Conservation (phyloP, 78 protist genomes). For the Monosiga brevicollis region DNA sequence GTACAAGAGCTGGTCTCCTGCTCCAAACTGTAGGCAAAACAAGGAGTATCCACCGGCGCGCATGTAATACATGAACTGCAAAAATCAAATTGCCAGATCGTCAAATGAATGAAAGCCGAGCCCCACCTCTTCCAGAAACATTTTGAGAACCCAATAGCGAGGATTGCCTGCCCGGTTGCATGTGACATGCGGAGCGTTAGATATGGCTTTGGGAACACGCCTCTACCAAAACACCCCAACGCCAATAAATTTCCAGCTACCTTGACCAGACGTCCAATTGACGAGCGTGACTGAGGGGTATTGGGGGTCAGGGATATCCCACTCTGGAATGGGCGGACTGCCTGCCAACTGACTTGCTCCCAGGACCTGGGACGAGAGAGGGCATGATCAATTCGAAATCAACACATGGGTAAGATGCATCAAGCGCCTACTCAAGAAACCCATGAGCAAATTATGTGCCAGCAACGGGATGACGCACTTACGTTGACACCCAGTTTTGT, state of each 20-base stretch:
- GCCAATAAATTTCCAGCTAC: background rate
- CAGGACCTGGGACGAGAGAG: background rate
- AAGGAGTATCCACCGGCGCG: background rate
- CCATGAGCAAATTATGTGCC: no score
- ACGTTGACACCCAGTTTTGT: background rate
- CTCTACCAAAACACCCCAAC: background rate
- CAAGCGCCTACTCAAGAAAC: no score
- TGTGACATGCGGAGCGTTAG: background rate
- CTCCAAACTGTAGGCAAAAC: background rate
- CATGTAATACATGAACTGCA: background rate
- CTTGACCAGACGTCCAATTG: conserved; percentile 15
- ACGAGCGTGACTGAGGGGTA: conserved; percentile 9
- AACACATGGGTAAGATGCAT: no score
- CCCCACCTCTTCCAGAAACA: background rate
- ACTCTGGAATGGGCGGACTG: conserved; percentile 9
- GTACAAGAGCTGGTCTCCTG: conserved; percentile 2
- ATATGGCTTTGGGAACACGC: background rate
- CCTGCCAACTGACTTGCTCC: conserved; percentile 3
- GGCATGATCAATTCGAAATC: no score
- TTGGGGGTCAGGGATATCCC: conserved; percentile 17
- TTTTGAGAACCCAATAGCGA: conserved; percentile 12
- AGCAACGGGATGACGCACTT: no score
- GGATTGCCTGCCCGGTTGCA: conserved; percentile 14
- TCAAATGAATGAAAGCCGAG: no score
- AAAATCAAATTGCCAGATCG: no score